Evolutionary conservation across 805 yeast species (phyloP).

Genomic region (Isabelozyma heimii): DNA sequence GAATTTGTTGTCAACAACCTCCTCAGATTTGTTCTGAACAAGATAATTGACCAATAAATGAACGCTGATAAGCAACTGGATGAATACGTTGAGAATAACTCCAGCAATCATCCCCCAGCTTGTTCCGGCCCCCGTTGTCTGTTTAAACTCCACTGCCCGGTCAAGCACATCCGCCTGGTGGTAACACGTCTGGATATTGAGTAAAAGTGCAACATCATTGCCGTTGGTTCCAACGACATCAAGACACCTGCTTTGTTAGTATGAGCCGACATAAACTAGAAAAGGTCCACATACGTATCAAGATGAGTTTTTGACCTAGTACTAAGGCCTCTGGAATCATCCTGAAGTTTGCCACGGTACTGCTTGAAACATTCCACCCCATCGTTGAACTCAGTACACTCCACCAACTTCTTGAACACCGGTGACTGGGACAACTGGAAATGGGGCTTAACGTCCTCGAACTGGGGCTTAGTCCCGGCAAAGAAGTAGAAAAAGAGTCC

Average conservation of each 20-base stretch:
- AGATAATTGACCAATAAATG: conserved; percentile 3
- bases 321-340: conserved; percentile 6
- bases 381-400: conserved; percentile 17
- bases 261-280: background rate
- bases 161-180: conserved; percentile 18
- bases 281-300: conserved; percentile 10
- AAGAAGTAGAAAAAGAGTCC: conserved; percentile 3
- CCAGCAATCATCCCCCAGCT: conserved; percentile 7
- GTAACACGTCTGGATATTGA: conserved; percentile 22
- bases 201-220: conserved; percentile 16
- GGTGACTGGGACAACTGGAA: conserved; percentile 6
- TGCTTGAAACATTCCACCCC: conserved; percentile 14
- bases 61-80: conserved; percentile 7
- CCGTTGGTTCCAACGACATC: conserved; percentile 7
- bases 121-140: background rate
- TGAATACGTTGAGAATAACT: conserved; percentile 4
- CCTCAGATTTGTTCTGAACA: conserved; percentile 4
- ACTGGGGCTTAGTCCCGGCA: background rate
- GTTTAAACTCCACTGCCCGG: conserved; percentile 4
- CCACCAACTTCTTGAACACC: conserved; percentile 7
- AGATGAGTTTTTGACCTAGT: conserved; percentile 6
- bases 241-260: conserved; percentile 12
- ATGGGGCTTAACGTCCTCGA: conserved; percentile 1
- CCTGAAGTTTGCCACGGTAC: conserved; percentile 6
- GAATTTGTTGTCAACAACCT: background rate